Evolutionary conservation across 2,329 filamentous ascomycete genomes (phyloP).

Genomic region (Phaeophleospora eucalypticola): DNA sequence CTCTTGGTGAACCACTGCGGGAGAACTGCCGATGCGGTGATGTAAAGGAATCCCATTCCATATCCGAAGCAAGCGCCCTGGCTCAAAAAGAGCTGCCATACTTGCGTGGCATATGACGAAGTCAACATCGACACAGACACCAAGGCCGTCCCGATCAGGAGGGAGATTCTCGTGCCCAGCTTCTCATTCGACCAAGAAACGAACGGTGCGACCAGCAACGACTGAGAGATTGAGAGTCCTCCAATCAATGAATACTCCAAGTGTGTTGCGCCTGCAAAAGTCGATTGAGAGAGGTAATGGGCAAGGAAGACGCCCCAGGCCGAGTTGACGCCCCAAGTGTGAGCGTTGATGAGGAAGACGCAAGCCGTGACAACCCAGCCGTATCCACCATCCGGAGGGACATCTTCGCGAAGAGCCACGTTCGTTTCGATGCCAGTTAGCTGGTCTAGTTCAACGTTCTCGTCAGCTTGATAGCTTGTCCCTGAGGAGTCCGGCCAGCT

Average conservation of each 20-base stretch:
- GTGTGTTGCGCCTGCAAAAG: slow-evolving; percentile 57
- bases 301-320: slow-evolving; percentile 65
- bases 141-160: slow-evolving; percentile 61
- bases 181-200: slow-evolving; percentile 56
- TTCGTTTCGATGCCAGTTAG: slow-evolving; percentile 14
- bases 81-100: slow-evolving; percentile 70
- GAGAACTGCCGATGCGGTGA: slow-evolving; percentile 60
- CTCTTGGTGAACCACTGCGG: slow-evolving; percentile 69
- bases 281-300: slow-evolving; percentile 61
- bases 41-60: slow-evolving; percentile 71
- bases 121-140: slow-evolving; percentile 61
- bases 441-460: slow-evolving; percentile 7
- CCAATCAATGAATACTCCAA: slow-evolving; percentile 73
- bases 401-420: slow-evolving; percentile 29
- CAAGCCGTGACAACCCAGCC: slow-evolving; percentile 50
- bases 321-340: slow-evolving; percentile 45
- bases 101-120: slow-evolving; percentile 62
- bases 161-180: slow-evolving; percentile 58
- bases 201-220: slow-evolving; percentile 62
- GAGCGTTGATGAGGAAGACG: slow-evolving; percentile 39
- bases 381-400: slow-evolving; percentile 58
- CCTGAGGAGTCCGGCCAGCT: too few relatives aligned
- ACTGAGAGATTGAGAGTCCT: slow-evolving; percentile 60
- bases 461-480: too few relatives aligned
- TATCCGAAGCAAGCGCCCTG: slow-evolving; percentile 70